Evolutionary conservation across 805 yeast genomes (phyloP), one percentile per base, ranked within the genome.

Genomic region (Debaryomyces prosopidis): DNA sequence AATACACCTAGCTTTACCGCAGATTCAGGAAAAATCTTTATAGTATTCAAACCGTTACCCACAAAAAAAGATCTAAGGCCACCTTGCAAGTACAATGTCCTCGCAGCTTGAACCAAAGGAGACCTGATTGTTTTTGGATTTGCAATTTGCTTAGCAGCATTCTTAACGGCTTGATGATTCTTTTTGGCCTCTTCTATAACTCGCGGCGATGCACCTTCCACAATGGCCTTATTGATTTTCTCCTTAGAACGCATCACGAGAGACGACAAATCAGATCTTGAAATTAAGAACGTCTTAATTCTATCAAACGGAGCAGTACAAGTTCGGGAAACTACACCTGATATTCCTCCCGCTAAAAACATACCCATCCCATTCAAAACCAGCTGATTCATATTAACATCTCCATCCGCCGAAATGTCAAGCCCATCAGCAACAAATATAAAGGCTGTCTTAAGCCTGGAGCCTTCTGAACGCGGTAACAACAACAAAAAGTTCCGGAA

Each of bases 271-370:
- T 87, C 95, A 0, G 96, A 85, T 63, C 96, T 80, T 1, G 98
- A 97, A 57, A 94, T 94, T 42, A 94, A 70, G 55, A 88, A 94
- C 11, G 94, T 97, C 63, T 94, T 94, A 17, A 94, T 80, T 62
- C 99, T 79, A 64, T 94, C 99, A 52, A 94, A 88, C 9, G 99
- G 99, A 0, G 98, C 99, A 0, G 99, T 94, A 57, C 94, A 86
- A 0, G 98, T 90, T 67, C 99, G 82, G 11, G 97, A 89, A 4
- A 94, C 86, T 1, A 92, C 99, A 2, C 99, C 99, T 1, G 97
- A 87, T 16, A 91, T 64, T 0, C 99, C 99, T 33, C 99, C 99
- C 1, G 97, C 96, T 27, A 91, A 68, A 59, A 94, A 94, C 65
- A 82, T 94, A 1, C 97, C 97, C 49, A 89, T 77, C 28, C 97